These are phyloP conservation scores for Phytophthora palmivora DNA, from an alignment of 352 stramenopile genomes.

Conservation along the genomic window DNA sequence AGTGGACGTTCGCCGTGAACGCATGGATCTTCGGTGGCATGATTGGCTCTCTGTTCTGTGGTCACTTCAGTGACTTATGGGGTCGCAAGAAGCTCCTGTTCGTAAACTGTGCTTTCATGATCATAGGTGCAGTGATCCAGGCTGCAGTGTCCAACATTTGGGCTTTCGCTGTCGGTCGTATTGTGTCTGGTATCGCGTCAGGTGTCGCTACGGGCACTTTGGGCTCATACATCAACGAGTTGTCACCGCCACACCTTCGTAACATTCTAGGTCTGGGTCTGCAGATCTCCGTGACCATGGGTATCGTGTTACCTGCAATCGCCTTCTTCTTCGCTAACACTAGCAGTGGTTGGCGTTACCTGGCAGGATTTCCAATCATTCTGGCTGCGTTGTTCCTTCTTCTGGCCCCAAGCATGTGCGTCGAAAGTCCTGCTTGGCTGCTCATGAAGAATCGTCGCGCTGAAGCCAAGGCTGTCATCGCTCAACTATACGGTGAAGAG, in stretches of 20 bases:
- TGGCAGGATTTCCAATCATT: slow-evolving; percentile 45
- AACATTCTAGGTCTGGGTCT: slow-evolving; percentile 37
- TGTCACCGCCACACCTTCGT: slow-evolving; percentile 29
- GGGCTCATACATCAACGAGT: slow-evolving; percentile 58
- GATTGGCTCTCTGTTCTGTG: slow-evolving; percentile 28
- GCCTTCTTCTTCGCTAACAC: slow-evolving; percentile 70
- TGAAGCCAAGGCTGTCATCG: slow-evolving; percentile 37
- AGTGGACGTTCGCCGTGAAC: slow-evolving; percentile 30
- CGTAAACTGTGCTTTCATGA: slow-evolving; percentile 44
- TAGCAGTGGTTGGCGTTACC: slow-evolving; percentile 46
- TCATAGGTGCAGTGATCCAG: slow-evolving; percentile 43
- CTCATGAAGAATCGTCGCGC: slow-evolving; percentile 30
- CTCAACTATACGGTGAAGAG: slow-evolving; percentile 41
- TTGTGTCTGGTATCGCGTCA: slow-evolving; percentile 32
- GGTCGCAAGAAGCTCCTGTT: slow-evolving; percentile 32
- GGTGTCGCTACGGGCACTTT: slow-evolving; percentile 34
- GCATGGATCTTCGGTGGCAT: slow-evolving; percentile 33
- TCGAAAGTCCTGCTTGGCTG: slow-evolving; percentile 45
- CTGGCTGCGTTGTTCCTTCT: slow-evolving; percentile 50
- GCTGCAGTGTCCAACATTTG: slow-evolving; percentile 30
- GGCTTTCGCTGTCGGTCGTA: slow-evolving; percentile 37
- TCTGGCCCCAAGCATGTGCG: slow-evolving; percentile 46
- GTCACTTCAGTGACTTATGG: slow-evolving; percentile 28
- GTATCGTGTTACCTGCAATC: slow-evolving; percentile 51
- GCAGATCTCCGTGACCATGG: slow-evolving; percentile 56